Evolutionary conservation across 768 basidiomycete species (phyloP).

Genomic region (Favolaschia claudopus): DNA sequence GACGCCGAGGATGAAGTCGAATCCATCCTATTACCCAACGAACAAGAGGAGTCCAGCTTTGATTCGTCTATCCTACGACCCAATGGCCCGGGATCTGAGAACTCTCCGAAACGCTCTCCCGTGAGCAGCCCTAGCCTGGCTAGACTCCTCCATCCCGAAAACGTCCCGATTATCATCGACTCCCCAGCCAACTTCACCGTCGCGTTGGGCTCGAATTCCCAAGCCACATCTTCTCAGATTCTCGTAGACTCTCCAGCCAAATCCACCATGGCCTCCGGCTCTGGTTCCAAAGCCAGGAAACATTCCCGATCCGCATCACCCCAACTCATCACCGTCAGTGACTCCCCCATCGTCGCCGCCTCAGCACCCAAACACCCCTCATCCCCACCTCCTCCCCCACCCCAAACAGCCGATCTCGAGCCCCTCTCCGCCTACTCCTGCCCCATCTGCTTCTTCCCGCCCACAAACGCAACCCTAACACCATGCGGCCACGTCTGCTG

Average conservation of each 20-base stretch:
- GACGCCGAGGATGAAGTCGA: too few relatives aligned
- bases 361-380: slow-evolving; percentile 6
- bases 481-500: slow-evolving; percentile 86
- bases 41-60: too few relatives aligned
- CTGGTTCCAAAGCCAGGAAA: too few relatives aligned
- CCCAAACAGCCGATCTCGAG: slow-evolving; percentile 31
- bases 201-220: slow-evolving; percentile 17
- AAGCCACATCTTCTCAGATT: too few relatives aligned
- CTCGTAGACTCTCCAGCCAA: too few relatives aligned
- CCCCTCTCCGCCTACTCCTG: slow-evolving; percentile 72
- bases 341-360: too few relatives aligned
- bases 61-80: too few relatives aligned
- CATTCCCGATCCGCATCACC: too few relatives aligned
- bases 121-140: slow-evolving; percentile 35
- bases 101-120: slow-evolving; percentile 13
- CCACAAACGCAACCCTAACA: slow-evolving; percentile 77
- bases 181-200: slow-evolving; percentile 12
- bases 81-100: too few relatives aligned
- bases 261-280: too few relatives aligned
- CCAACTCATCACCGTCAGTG: too few relatives aligned
- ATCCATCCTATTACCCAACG: slow-evolving; percentile 18
- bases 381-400: slow-evolving; percentile 9
- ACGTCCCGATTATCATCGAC: slow-evolving; percentile 14
- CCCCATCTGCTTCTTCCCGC: slow-evolving; percentile 82
- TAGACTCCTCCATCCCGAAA: slow-evolving; percentile 30